phyloP scores from a whole-genome alignment of 2,329 filamentous ascomycete species.

The Aspergillus luchuensis region DNA sequence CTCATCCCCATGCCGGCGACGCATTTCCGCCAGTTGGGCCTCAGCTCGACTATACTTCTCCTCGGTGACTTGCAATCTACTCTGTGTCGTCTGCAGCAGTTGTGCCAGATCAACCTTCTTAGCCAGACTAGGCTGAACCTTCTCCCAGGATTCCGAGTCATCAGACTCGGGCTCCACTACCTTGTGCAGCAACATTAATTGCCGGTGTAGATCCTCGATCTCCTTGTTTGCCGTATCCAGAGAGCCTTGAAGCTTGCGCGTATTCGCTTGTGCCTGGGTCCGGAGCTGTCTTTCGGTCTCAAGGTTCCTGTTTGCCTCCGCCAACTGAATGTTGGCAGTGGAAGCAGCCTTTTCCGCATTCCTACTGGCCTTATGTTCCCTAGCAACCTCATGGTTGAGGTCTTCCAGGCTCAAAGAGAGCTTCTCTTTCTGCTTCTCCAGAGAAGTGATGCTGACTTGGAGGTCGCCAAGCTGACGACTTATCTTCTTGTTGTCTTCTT shows the following conservation, averaged over 20 bases:
- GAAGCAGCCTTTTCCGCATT: constrained; percentile 89
- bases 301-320: constrained; percentile 83
- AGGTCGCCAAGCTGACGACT: constrained; percentile 83
- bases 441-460: constrained; percentile 75
- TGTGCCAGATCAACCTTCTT: constrained; percentile 74
- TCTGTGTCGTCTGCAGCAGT: constrained; percentile 84
- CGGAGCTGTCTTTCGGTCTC: constrained; percentile 88
- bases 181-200: constrained; percentile 80
- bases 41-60: constrained; percentile 82
- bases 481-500: constrained; percentile 79
- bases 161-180: constrained; percentile 77
- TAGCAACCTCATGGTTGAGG: constrained; percentile 84
- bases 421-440: constrained; percentile 95
- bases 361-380: constrained; percentile 85
- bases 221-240: constrained; percentile 81
- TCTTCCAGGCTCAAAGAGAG: constrained; percentile 85
- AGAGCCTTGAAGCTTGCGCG: constrained; percentile 75
- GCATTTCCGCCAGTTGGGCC: constrained; percentile 74
- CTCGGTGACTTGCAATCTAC: constrained; percentile 79
- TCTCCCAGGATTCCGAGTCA: constrained; percentile 68
- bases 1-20: constrained; percentile 72
- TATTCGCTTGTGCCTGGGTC: constrained; percentile 80
- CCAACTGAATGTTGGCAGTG: constrained; percentile 76
- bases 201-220: constrained; percentile 74
- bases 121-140: constrained; percentile 67